A percentile compares a stretch with the other conserved stretches of the same genome.
Evolutionary conservation across 1,139 yeast species (phyloP).

Genomic region (Waltiozyma sp.): DNA sequence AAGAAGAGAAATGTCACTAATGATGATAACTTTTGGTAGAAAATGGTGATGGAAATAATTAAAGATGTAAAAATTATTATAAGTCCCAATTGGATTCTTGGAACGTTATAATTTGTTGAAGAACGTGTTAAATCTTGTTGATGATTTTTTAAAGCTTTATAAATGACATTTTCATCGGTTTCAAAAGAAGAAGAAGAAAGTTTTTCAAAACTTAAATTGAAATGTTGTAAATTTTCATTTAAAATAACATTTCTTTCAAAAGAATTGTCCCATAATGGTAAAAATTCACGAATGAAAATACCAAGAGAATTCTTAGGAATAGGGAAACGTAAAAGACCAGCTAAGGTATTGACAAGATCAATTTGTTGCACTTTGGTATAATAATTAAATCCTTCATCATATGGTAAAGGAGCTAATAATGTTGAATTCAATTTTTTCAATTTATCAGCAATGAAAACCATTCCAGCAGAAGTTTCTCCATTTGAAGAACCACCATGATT

Average conservation of each 20-base stretch:
- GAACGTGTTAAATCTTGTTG: conserved; percentile 52
- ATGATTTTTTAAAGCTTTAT: conserved; percentile 32
- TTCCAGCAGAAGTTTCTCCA: conserved; percentile 85
- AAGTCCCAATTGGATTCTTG: conserved; percentile 39
- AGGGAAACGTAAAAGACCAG: conserved; percentile 65
- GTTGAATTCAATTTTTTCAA: conserved; percentile 25
- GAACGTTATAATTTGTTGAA: conserved; percentile 64
- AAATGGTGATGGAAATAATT: conserved; percentile 5
- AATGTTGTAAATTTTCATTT: conserved; percentile 53
- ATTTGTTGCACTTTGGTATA: conserved; percentile 56
- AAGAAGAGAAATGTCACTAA: conserved; percentile 21
- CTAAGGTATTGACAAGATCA: conserved; percentile 79
- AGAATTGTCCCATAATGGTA: conserved; percentile 38
- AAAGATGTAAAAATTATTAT: conserved; percentile 23
- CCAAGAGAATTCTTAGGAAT: conserved; percentile 86
- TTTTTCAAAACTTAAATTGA: conserved; percentile 20
- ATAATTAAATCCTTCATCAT: conserved; percentile 37
- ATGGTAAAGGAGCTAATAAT: conserved; percentile 30
- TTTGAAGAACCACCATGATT: conserved; percentile 92
- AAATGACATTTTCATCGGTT: conserved; percentile 10
- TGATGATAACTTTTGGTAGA: no score
- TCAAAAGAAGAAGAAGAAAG: no score
- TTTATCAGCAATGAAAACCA: conserved; percentile 57
- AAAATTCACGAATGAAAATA: conserved; percentile 45
- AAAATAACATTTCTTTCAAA: conserved; percentile 29